Percentiles rank a stretch among this genome's conserved stretches.
phyloP scores from a whole-genome alignment of 2,329 filamentous ascomycete genomes.

The Cladosporium oxysporum region DNA sequence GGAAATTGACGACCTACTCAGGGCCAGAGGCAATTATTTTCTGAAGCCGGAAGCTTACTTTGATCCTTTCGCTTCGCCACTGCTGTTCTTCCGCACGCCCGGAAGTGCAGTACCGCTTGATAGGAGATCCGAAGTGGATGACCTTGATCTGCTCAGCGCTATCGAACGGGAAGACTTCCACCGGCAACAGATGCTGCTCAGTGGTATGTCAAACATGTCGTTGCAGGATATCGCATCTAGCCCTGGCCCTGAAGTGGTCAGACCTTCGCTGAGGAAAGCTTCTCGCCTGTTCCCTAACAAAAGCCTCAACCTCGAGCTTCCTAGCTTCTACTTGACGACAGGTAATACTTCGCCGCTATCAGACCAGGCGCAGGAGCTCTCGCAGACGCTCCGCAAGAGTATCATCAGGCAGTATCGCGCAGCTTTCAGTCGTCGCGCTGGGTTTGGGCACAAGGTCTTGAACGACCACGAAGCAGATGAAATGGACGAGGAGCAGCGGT shows the following conservation, averaged over 20 bases:
- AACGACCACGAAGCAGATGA: slow-evolving; percentile 25
- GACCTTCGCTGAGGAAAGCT: slow-evolving; percentile 27
- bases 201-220: slow-evolving; percentile 21
- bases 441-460: slow-evolving; percentile 27
- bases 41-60: slow-evolving; percentile 46
- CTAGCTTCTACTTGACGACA: slow-evolving; percentile 43
- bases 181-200: slow-evolving; percentile 29
- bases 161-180: slow-evolving; percentile 35
- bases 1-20: slow-evolving; percentile 31
- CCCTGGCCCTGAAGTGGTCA: neutral
- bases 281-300: slow-evolving; percentile 47
- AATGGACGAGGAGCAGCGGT: slow-evolving; percentile 33
- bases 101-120: slow-evolving; percentile 26
- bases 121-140: slow-evolving; percentile 31
- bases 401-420: slow-evolving; percentile 36
- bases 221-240: slow-evolving; percentile 1
- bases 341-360: slow-evolving; percentile 41
- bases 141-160: slow-evolving; percentile 33
- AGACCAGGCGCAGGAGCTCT: slow-evolving; percentile 46
- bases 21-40: slow-evolving; percentile 44
- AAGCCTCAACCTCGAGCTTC: slow-evolving; percentile 42
- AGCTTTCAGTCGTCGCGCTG: slow-evolving; percentile 1
- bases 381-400: slow-evolving; percentile 42
- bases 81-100: slow-evolving; percentile 53
- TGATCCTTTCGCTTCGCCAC: slow-evolving; percentile 53